phyloP scores from a whole-genome alignment of 2,329 filamentous ascomycete species.

The Pezicula radicicola region DNA sequence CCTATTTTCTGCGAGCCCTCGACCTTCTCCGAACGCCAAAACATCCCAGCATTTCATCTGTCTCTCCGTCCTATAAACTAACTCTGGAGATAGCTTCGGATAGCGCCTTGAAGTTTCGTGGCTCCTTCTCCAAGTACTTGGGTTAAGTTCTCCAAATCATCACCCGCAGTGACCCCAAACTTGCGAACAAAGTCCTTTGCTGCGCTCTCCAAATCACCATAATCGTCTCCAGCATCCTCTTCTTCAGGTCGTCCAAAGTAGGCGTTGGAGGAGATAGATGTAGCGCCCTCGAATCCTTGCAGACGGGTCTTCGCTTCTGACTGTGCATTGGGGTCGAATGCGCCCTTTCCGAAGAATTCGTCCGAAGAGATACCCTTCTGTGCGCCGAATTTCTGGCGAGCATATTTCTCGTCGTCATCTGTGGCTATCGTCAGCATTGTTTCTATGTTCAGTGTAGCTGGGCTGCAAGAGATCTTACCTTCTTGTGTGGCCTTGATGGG shows the following conservation, averaged over 20 bases:
- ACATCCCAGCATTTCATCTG: background rate
- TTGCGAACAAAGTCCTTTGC: conserved; percentile 95
- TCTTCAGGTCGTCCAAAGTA: conserved; percentile 96
- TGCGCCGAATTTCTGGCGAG: conserved; percentile 80
- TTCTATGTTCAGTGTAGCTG: background rate
- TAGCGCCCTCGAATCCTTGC: conserved; percentile 89
- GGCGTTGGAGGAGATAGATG: conserved; percentile 89
- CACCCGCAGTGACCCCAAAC: conserved; percentile 92
- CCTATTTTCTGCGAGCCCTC: background rate
- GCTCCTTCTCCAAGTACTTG: conserved; percentile 83
- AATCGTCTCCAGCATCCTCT: conserved; percentile 69
- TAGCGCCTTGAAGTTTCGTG: conserved; percentile 74
- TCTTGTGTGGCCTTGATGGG: conserved; percentile 67
- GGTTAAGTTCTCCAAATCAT: conserved; percentile 90
- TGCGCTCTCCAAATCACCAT: conserved; percentile 87
- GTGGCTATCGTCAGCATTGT: conserved; percentile 19
- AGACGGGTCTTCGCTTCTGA: conserved; percentile 84
- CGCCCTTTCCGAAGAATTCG: conserved; percentile 93
- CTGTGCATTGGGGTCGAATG: conserved; percentile 76
- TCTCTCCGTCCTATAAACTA: conserved; percentile 27
- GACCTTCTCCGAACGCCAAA: conserved; percentile 9
- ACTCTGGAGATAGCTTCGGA: conserved; percentile 61
- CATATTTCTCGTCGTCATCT: conserved; percentile 79
- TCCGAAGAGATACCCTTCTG: conserved; percentile 98
- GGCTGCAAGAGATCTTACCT: conserved; percentile 50